phyloP scores from a whole-genome alignment of 1,139 yeast genomes.

The Hansenula lynferdii region DNA sequence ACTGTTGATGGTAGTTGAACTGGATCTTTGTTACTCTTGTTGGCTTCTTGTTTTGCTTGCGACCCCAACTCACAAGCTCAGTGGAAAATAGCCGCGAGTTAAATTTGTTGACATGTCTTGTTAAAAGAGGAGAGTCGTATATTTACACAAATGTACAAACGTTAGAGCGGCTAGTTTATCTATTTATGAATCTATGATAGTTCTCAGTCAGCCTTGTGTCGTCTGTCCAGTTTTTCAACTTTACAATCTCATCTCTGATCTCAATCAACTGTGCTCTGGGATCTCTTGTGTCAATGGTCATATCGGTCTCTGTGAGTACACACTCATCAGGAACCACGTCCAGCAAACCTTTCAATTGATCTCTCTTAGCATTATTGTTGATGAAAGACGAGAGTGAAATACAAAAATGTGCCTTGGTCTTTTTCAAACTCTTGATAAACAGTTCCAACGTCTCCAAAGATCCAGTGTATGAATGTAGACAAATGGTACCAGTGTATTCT shows the following conservation, averaged over 20 bases:
- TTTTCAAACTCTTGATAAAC: constrained; percentile 38
- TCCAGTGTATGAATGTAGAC: constrained; percentile 87
- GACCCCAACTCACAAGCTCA: no score
- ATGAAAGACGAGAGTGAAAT: constrained; percentile 64
- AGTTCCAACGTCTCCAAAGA: constrained; percentile 51
- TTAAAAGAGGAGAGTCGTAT: no score
- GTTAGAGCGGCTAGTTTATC: no score
- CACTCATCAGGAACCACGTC: constrained; percentile 30
- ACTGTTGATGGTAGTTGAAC: no score
- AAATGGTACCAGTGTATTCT: constrained; percentile 26
- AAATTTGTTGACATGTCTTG: no score
- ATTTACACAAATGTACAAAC: no score
- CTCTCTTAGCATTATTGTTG: constrained; percentile 32
- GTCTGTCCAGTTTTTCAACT: not conserved
- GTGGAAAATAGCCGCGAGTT: no score
- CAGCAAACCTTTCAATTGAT: constrained; percentile 29
- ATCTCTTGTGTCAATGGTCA: constrained; percentile 18
- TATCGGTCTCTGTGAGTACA: constrained; percentile 53
- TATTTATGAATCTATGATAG: no score
- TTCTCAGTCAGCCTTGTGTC: no score
- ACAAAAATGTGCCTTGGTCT: constrained; percentile 25
- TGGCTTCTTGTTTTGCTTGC: no score
- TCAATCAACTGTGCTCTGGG: not conserved
- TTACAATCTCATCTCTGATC: not conserved
- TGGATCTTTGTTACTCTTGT: no score